Evolutionary conservation across 139 green algal genomes (phyloP).

Genomic region (Tetradesmus obliquus): DNA sequence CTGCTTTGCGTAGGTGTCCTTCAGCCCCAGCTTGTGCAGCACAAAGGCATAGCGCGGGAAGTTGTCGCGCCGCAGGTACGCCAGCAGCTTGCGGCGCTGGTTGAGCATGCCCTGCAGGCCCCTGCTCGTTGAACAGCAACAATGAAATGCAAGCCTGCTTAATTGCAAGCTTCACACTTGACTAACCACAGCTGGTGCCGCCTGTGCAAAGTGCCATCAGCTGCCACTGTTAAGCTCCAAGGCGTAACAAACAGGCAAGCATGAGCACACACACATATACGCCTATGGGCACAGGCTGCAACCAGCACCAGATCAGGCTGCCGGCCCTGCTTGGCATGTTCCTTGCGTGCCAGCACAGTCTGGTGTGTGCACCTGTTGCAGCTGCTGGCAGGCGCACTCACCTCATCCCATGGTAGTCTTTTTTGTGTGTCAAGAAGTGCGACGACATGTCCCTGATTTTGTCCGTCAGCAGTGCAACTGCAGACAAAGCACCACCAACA

Average conservation of each 20-base stretch:
- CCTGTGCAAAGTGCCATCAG: not conserved
- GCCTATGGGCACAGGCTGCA: not conserved
- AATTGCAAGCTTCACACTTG: not conserved
- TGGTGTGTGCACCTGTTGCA: not conserved
- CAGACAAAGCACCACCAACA: not conserved
- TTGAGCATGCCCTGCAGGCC: constrained; percentile 61
- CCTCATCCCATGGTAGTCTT: constrained; percentile 57
- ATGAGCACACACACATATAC: no score
- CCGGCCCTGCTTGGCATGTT: not conserved
- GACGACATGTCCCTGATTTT: constrained; percentile 53
- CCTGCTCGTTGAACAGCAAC: constrained; percentile 39
- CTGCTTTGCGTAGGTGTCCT: constrained; percentile 55
- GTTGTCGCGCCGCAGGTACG: constrained; percentile 55
- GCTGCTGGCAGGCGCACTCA: constrained; percentile 40
- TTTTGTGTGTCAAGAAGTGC: constrained; percentile 55
- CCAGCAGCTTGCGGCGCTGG: constrained; percentile 60
- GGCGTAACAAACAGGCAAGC: not conserved
- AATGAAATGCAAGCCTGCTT: no score
- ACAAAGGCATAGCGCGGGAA: constrained; percentile 58
- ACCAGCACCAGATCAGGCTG: not conserved
- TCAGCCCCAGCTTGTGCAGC: constrained; percentile 62
- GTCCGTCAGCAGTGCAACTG: constrained; percentile 65
- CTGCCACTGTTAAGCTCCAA: not conserved
- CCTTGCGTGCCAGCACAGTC: no score
- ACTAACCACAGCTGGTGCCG: not conserved